A percentile compares a stretch with the other conserved stretches of the same genome.
Conservation (phyloP, 441 rosid genomes). For the Pelargonium cotyledonis region DNA sequence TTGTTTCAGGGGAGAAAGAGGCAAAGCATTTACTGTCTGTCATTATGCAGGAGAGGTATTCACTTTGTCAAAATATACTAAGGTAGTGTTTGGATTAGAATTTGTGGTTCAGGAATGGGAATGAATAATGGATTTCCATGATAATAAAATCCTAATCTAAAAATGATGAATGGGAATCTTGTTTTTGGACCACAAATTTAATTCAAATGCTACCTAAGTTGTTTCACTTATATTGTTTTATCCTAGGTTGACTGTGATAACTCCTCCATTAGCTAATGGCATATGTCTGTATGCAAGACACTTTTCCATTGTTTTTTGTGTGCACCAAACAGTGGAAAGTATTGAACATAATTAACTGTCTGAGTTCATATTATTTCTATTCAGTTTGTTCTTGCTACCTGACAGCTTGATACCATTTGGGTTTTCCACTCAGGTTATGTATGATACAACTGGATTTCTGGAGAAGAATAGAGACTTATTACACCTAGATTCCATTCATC, state of each 20-base stretch:
- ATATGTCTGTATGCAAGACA: not conserved
- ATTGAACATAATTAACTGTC: not conserved
- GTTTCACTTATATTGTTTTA: not conserved
- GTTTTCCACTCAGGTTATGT: conserved; percentile 58
- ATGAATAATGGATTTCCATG: no score
- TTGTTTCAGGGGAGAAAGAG: conserved; percentile 79
- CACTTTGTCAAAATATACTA: not conserved
- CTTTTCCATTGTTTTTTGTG: not conserved
- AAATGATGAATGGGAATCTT: no score
- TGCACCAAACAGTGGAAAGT: not conserved
- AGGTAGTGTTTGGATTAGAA: no score
- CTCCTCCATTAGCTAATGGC: not conserved
- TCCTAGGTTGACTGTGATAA: conserved; percentile 3
- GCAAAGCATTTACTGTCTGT: conserved; percentile 66
- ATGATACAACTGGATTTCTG: conserved; percentile 89
- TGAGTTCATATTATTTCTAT: not conserved
- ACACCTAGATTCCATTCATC: conserved; percentile 90
- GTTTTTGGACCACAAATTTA: no score
- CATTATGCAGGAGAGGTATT: conserved; percentile 98
- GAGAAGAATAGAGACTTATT: conserved; percentile 96
- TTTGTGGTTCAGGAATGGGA: no score
- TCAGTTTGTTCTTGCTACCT: conserved; percentile 17
- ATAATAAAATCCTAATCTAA: no score
- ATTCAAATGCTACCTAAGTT: not conserved
- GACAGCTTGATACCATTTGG: conserved; percentile 25